Evolutionary conservation across 176 grass and related monocot genomes (phyloP), one percentile per base, ranked within the genome.

Genomic region (Phyllostachys edulis): DNA sequence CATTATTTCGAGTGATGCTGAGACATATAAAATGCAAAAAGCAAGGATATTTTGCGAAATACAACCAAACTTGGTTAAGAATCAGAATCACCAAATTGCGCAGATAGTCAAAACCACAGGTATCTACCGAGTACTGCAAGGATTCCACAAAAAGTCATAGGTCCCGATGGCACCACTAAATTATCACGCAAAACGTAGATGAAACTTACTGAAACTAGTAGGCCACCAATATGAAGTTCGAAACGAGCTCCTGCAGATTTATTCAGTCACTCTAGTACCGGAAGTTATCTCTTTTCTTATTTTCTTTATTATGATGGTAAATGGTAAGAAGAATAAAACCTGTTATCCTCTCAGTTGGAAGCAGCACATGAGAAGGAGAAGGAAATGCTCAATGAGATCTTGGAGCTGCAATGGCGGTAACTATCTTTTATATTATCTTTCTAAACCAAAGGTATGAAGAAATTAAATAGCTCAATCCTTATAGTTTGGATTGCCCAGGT

Each of bases 321-420:
- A 57, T 26, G 21, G 6, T 52, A 73, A 73, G 4, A 40, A 54
- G 41, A 45, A 32, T 52, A 46, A 46, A 57, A 64, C 16, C 20
- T 2, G 27, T 11, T 50, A 10, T 9, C 73, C 89, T 78, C 89
- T 71, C 84, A 98, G 96, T 78, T 98, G 74, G 93, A 98, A 92
- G 87, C 83, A 23, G 87, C 96, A 34, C 82, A 90, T 52, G 96
- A 94, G 56, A 95, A 80, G 78, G 96, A 96, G 88, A 96, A 95
- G 75, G 89, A 98, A 74, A 70, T 95, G 49, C 24, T 95, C 34
- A 88, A 90, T 37, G 91, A 98, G 50, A 78, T 98, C 29, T 82
- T 75, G 80, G 96, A 94, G 39, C 69, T 98, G 59, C 93, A 98
- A 42, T 95, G 89, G 89, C 90, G 96, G 96, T 98, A 91, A 83